Evolutionary conservation across 345 rosid genomes (phyloP), one percentile per base, ranked within the genome.

Genomic region (Populus tremula): DNA sequence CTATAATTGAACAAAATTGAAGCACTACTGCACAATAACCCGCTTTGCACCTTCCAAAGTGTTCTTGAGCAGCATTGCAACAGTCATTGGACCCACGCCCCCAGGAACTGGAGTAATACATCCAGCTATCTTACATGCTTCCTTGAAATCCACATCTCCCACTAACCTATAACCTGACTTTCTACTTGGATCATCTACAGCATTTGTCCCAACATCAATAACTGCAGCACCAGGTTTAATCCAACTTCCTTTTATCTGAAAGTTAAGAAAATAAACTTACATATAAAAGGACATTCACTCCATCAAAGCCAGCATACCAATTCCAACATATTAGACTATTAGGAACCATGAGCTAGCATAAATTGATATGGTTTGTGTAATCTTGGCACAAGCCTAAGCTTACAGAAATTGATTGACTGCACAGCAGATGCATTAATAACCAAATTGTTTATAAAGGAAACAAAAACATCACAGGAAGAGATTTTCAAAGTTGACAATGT

Each of bases 51-150:
- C 91, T 67, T 91, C 98, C 78, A 95, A 77, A 21, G 98, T 91
- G 82, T 93, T 93, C 83, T 80, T 87, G 69, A 95, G 91, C 69
- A 95, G 92, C 98, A 95, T 93, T 2, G 97, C 93, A 12, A 95
- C 98, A 1, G 97, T 95, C 97, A 95, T 95, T 18, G 99, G 98
- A 61, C 98, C 98, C 2, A 94, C 97, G 54, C 98, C 98, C 63
- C 98, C 98, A 0, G 98, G 98, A 65, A 94, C 98, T 6, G 98
- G 98, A 29, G 97, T 93, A 71, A 95, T 84, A 78, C 83, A 88
- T 53, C 98, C 98, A 3, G 98, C 98, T 69, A 91, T 91, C 76
- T 88, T 86, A 74, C 89, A 87, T 7, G 93, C 99, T 84, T 90
- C 99, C 33, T 82, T 29, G 62, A 76, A 95, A 87, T 95, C 91